Base-by-base conservation (phyloP, 1,139 yeast genomes). In the Wickerhamomyces sp. region DNA sequence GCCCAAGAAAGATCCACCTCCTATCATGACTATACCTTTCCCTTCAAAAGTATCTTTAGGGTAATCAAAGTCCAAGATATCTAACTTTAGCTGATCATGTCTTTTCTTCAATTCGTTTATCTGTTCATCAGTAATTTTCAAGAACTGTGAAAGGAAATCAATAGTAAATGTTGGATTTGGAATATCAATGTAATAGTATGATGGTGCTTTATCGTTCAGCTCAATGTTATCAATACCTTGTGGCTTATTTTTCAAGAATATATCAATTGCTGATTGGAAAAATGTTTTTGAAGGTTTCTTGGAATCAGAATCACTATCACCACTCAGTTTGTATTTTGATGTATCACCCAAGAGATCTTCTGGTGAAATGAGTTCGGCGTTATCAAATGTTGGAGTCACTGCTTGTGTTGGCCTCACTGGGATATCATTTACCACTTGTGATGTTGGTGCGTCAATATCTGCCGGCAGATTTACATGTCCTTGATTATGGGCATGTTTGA, bases 1-100 rank as follows among this genome's bases (percentile, higher is more conserved):
- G 58, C 80, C 77, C 46, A 78, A 68, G 55, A 70, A 78, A 44
- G 67, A 66, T 27, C 76, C 83, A 44, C 85, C 86, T 26, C 83
- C 86, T 39, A 80, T 71, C 50, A 76, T 74, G 5, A 78, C 81
- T 34, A 77, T 75, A 30, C 87, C 85, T 44, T 69, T 67, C 13
- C 79, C 81, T 39, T 61, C 49, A 55, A 76, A 79, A 2, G 73
- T 56, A 3, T 68, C 64, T 16, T 60, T 58, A 31, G 56, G 54
- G 26, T 51, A 51, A 1, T 35, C 43, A 5, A 45, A 30, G 21
- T 40, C 26, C 22, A 41, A 17, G 13, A 53, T 48, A 27, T 47
- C 54, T 2, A 26, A 12, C 31, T 51, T 53, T 21, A 52, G 31
- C 24, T 41, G 47, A 15, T 31, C 25, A 25, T 53, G 57, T 33